phyloP scores from a whole-genome alignment of 2,329 filamentous ascomycete species.

The Xylaria sp. region DNA sequence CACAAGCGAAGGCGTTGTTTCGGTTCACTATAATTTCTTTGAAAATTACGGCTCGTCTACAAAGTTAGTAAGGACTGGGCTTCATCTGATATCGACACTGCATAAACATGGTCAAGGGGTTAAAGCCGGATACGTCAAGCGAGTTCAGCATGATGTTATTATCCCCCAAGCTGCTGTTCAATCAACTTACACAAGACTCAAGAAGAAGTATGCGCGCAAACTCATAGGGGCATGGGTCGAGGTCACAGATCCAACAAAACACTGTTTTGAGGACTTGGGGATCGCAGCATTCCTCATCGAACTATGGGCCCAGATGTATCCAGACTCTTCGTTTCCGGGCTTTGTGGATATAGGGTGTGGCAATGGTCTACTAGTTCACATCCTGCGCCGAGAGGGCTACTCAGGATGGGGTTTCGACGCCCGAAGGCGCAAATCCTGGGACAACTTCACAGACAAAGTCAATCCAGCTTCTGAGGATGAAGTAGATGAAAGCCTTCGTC shows the following conservation, averaged over 20 bases:
- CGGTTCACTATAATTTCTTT: slow-evolving; percentile 71
- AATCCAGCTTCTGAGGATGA: slow-evolving; percentile 32
- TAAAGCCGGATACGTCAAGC: slow-evolving; percentile 77
- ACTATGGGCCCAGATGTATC: slow-evolving; percentile 88
- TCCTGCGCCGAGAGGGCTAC: slow-evolving; percentile 85
- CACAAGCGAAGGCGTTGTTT: slow-evolving; percentile 61
- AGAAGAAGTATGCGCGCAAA: slow-evolving; percentile 77
- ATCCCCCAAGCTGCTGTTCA: slow-evolving; percentile 82
- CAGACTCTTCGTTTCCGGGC: slow-evolving; percentile 72
- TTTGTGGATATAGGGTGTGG: slow-evolving; percentile 98
- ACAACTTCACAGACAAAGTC: slow-evolving; percentile 63
- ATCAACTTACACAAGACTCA: slow-evolving; percentile 82
- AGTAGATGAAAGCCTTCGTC: slow-evolving; percentile 53
- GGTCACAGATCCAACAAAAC: slow-evolving; percentile 86
- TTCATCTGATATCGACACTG: slow-evolving; percentile 74
- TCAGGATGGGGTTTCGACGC: slow-evolving; percentile 92
- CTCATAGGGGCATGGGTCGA: slow-evolving; percentile 86
- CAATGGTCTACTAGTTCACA: slow-evolving; percentile 88
- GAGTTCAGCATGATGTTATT: slow-evolving; percentile 84
- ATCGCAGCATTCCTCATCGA: slow-evolving; percentile 95
- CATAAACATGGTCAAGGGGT: slow-evolving; percentile 79
- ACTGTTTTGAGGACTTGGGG: slow-evolving; percentile 92
- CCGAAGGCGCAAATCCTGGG: slow-evolving; percentile 85
- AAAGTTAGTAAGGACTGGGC: slow-evolving; percentile 74
- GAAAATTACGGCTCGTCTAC: slow-evolving; percentile 45